A percentile compares a stretch with the other conserved stretches of the same genome.
phyloP scores from a whole-genome alignment of 2,329 filamentous ascomycete species.

The Monilinia laxa region DNA sequence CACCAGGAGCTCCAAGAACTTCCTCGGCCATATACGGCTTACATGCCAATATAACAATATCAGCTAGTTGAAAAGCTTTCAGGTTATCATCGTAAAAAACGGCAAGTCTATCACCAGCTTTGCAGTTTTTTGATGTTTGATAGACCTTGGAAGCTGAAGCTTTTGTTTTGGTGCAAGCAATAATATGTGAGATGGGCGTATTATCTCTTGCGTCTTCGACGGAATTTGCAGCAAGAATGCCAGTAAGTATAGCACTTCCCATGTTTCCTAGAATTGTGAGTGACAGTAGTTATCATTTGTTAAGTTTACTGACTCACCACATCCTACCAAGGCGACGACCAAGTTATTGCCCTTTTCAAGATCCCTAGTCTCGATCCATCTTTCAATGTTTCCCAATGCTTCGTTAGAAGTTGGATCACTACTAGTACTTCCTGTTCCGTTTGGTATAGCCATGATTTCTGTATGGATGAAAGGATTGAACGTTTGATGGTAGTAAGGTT shows the following conservation, averaged over 20 bases:
- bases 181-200: slow-evolving; percentile 20
- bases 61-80: slow-evolving; percentile 16
- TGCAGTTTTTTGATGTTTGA: slow-evolving; percentile 14
- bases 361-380: slow-evolving; percentile 8
- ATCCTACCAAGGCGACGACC: slow-evolving; percentile 22
- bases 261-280: slow-evolving; percentile 19
- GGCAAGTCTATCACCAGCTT: slow-evolving; percentile 10
- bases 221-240: slow-evolving; percentile 14
- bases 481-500: not conserved
- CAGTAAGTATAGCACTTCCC: slow-evolving; percentile 20
- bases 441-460: not conserved
- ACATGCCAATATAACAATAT: slow-evolving; percentile 19
- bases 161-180: slow-evolving; percentile 21
- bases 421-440: not conserved
- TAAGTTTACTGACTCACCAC: slow-evolving; percentile 19
- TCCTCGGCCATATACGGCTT: slow-evolving; percentile 24
- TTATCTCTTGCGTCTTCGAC: slow-evolving; percentile 7
- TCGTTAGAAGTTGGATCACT: slow-evolving; percentile 1
- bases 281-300: not conserved
- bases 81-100: slow-evolving; percentile 18
- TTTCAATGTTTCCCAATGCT: slow-evolving; percentile 10
- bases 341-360: not conserved
- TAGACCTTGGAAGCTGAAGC: slow-evolving; percentile 17
- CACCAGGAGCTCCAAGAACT: slow-evolving; percentile 17
- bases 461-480: not conserved